These are phyloP conservation scores for Starmerella asiatica DNA, from an alignment of 805 yeast genomes.

Conservation along the genomic window DNA sequence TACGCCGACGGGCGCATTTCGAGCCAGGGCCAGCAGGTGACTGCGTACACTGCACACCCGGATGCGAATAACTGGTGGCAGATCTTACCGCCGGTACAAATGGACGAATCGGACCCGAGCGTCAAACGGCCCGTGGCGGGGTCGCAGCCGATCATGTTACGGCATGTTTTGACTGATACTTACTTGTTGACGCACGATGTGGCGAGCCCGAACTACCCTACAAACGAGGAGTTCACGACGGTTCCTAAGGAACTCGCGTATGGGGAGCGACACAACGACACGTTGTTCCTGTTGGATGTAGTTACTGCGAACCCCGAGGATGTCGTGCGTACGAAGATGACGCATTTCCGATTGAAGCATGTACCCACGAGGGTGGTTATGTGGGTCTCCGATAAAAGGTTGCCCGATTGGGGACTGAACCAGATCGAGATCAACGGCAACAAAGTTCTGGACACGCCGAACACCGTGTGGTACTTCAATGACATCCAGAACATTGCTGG, in stretches of 20 bases:
- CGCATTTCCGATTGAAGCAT: constrained; percentile 66
- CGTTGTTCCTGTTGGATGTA: constrained; percentile 51
- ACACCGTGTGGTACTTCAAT: constrained; percentile 67
- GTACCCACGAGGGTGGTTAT: constrained; percentile 64
- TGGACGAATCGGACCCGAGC: constrained; percentile 29
- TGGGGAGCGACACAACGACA: constrained; percentile 55
- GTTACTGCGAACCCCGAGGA: constrained; percentile 25
- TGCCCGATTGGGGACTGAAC: constrained; percentile 90
- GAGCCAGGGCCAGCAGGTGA: constrained; percentile 84
- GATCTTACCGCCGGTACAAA: constrained; percentile 20
- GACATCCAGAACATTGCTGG: constrained; percentile 41
- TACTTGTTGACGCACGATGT: constrained; percentile 75
- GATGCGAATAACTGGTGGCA: constrained; percentile 77
- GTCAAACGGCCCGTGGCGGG: constrained; percentile 31
- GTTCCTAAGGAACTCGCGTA: constrained; percentile 62
- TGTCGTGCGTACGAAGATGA: constrained; percentile 49
- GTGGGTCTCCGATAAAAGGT: constrained; percentile 59
- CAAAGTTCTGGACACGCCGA: constrained; percentile 55
- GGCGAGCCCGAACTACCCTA: constrained; percentile 55
- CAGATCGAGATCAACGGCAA: constrained; percentile 95
- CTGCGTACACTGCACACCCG: constrained; percentile 70
- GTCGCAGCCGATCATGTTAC: constrained; percentile 56
- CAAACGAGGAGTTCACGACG: constrained; percentile 72
- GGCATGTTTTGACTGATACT: constrained; percentile 57
- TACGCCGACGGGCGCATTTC: constrained; percentile 96